Percentiles rank a stretch among this genome's conserved stretches.
These are phyloP conservation scores for Alternaria sp. DNA, from an alignment of 2,329 filamentous ascomycete genomes.

Conservation along the genomic window DNA sequence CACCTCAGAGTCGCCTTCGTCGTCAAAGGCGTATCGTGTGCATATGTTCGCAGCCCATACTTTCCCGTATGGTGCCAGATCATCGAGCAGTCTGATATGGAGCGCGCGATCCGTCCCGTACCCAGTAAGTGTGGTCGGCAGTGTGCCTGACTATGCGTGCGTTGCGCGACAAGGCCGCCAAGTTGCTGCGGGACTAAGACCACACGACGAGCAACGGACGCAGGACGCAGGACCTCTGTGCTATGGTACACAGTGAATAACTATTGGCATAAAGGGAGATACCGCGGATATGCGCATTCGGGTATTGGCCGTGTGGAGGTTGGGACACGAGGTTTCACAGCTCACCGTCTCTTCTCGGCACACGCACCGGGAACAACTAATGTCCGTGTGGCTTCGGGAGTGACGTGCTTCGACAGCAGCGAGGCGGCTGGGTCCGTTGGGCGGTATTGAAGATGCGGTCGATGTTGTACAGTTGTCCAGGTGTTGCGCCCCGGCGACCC, in stretches of 20 bases:
- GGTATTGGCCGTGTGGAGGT: constrained; percentile 13
- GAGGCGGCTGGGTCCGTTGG: constrained; percentile 3
- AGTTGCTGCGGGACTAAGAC: constrained; percentile 30
- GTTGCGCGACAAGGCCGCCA: constrained; percentile 11
- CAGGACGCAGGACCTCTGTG: constrained; percentile 15
- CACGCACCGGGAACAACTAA: constrained; percentile 7
- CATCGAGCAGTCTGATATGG: constrained; percentile 35
- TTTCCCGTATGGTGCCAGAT: constrained; percentile 47
- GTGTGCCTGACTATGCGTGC: constrained; percentile 23
- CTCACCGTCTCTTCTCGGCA: constrained; percentile 30
- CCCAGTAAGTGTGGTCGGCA: constrained; percentile 20
- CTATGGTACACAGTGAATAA: constrained; percentile 1
- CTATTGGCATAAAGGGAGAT: not conserved
- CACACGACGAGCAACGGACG: constrained; percentile 14
- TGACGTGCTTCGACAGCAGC: constrained; percentile 11
- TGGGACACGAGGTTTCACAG: constrained; percentile 19
- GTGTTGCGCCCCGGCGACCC: constrained; percentile 8
- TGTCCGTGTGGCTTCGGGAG: constrained; percentile 18
- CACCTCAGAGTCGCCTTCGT: constrained; percentile 45
- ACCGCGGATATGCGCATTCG: constrained; percentile 6
- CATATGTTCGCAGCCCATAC: constrained; percentile 44
- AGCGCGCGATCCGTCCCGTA: constrained; percentile 47
- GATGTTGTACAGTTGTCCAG: constrained; percentile 10
- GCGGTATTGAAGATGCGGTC: constrained; percentile 1
- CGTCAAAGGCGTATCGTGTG: constrained; percentile 32